phyloP scores from a whole-genome alignment of 1,284 basidiomycete species.

The Ceratobasidium sp. region DNA sequence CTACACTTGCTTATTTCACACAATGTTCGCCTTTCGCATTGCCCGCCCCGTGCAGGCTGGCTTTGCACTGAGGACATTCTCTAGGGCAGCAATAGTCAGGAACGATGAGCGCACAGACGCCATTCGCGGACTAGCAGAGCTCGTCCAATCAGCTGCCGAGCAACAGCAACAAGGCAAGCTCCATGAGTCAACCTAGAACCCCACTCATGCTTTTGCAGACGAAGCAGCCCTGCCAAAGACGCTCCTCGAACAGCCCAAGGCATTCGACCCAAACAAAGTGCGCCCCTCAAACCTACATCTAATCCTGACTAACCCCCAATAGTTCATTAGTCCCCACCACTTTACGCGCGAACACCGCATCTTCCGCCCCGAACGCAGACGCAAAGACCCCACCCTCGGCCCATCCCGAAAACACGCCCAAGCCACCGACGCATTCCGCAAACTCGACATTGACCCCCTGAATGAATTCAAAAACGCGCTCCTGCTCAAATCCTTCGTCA shows the following conservation, averaged over 20 bases:
- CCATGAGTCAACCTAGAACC: not conserved
- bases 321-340: slow-evolving; percentile 25
- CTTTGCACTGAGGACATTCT: slow-evolving; percentile 6
- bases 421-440: slow-evolving; percentile 61
- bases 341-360: slow-evolving; percentile 29
- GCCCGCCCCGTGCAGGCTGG: slow-evolving; percentile 7
- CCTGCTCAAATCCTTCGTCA: slow-evolving; percentile 72
- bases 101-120: slow-evolving; percentile 3
- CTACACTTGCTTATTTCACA: no score
- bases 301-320: not conserved
- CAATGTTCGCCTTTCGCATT: slow-evolving; percentile 28
- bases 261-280: slow-evolving; percentile 1
- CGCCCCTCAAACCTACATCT: not conserved
- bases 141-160: slow-evolving; percentile 23
- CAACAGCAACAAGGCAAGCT: slow-evolving; percentile 26
- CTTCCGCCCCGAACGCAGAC: not conserved
- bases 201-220: slow-evolving; percentile 24
- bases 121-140: slow-evolving; percentile 22
- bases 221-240: slow-evolving; percentile 26
- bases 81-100: not conserved
- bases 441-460: slow-evolving; percentile 48
- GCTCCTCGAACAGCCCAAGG: slow-evolving; percentile 20
- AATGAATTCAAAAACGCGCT: slow-evolving; percentile 61
- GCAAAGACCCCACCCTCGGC: slow-evolving; percentile 52
- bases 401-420: slow-evolving; percentile 60